These are phyloP conservation scores for Aspergillus hancockii DNA, from an alignment of 495 filamentous ascomycete species.

Conservation along the genomic window DNA sequence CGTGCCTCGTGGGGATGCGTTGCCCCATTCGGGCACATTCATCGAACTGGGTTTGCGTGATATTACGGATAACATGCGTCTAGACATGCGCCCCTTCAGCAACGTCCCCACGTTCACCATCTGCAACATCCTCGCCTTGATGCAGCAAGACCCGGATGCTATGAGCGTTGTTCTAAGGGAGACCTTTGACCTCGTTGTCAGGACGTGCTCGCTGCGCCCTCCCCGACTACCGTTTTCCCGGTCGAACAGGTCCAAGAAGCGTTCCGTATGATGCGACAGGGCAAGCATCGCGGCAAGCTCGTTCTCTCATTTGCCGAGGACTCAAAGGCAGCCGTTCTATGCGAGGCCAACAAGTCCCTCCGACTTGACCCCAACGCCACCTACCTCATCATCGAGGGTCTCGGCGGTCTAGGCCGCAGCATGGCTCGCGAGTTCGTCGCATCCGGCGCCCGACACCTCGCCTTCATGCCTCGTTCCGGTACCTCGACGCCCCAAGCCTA, in stretches of 20 bases:
- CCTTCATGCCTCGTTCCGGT: slow-evolving; percentile 46
- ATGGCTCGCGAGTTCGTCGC: slow-evolving; percentile 60
- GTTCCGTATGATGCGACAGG: not conserved
- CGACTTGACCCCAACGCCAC: slow-evolving; percentile 28
- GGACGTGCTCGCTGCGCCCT: not conserved
- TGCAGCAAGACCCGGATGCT: slow-evolving; percentile 35
- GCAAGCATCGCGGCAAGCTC: not conserved
- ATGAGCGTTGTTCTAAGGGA: slow-evolving; percentile 29
- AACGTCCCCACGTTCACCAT: slow-evolving; percentile 37
- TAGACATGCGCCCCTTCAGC: slow-evolving; percentile 48
- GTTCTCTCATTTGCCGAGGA: not conserved
- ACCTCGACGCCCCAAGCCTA: slow-evolving; percentile 23
- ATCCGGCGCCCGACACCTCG: slow-evolving; percentile 57
- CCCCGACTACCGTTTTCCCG: not conserved
- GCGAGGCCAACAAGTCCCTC: slow-evolving; percentile 21
- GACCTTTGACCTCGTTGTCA: not conserved
- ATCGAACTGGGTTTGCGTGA: slow-evolving; percentile 38
- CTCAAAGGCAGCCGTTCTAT: slow-evolving; percentile 20
- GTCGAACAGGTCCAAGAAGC: not conserved
- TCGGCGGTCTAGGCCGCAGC: slow-evolving; percentile 61
- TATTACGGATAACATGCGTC: slow-evolving; percentile 26
- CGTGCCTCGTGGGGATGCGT: slow-evolving; percentile 54
- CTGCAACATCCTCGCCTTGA: slow-evolving; percentile 26
- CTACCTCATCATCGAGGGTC: slow-evolving; percentile 51
- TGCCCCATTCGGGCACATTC: slow-evolving; percentile 54